Evolutionary conservation across 768 basidiomycete species (phyloP).

Genomic region (Stropharia rugosoannulata): DNA sequence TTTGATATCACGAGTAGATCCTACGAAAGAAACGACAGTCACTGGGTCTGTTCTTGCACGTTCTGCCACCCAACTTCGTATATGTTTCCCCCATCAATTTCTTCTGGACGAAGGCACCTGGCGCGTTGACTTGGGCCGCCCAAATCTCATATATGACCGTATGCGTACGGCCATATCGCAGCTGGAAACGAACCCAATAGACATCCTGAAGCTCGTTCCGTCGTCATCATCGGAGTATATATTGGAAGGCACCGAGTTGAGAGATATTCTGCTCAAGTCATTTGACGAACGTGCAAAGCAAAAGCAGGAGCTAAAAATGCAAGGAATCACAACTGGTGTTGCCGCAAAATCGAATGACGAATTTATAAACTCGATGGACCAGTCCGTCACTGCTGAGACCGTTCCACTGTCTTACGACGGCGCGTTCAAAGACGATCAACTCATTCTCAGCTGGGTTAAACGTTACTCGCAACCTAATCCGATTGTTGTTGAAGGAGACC

Average conservation of each 20-base stretch:
- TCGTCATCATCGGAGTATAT: slow-evolving; percentile 46
- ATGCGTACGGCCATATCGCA: slow-evolving; percentile 67
- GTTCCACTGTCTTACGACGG: slow-evolving; percentile 19
- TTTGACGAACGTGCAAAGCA: slow-evolving; percentile 34
- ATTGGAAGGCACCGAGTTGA: slow-evolving; percentile 68
- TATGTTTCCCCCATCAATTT: slow-evolving; percentile 53
- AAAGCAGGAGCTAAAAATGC: slow-evolving; percentile 25
- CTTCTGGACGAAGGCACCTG: slow-evolving; percentile 49
- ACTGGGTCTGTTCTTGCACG: slow-evolving; percentile 55
- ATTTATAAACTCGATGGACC: slow-evolving; percentile 22
- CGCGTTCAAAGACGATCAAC: slow-evolving; percentile 68
- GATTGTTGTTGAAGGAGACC: slow-evolving; percentile 75
- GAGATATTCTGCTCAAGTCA: slow-evolving; percentile 66
- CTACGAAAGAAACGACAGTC: slow-evolving; percentile 50
- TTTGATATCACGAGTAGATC: slow-evolving; percentile 62
- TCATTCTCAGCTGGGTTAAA: slow-evolving; percentile 79
- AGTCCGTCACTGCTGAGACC: slow-evolving; percentile 31
- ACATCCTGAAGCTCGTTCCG: slow-evolving; percentile 31
- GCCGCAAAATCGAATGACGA: slow-evolving; percentile 18
- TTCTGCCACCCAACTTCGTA: slow-evolving; percentile 50
- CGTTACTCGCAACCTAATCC: slow-evolving; percentile 63
- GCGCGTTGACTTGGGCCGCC: slow-evolving; percentile 71
- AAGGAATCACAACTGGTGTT: slow-evolving; percentile 34
- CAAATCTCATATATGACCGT: slow-evolving; percentile 62
- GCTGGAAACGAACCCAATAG: slow-evolving; percentile 52